Conservation (phyloP, 2,329 filamentous ascomycete species). For the Plectosphaerella sp. region DNA sequence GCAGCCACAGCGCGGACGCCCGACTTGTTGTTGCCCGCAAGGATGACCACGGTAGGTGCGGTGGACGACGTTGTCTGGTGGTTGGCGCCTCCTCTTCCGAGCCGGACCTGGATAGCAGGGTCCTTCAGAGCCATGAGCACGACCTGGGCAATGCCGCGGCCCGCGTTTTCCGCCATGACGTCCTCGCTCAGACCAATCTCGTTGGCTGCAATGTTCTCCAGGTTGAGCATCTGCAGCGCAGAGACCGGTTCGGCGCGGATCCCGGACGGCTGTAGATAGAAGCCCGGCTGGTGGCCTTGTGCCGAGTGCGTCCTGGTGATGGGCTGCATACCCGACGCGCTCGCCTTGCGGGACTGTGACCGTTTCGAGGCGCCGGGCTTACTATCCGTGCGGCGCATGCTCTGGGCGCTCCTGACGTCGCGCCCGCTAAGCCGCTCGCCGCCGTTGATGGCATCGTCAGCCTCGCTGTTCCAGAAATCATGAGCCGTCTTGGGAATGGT, state of each 20-base stretch:
- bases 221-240: constrained; percentile 81
- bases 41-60: constrained; percentile 55
- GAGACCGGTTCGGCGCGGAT: constrained; percentile 60
- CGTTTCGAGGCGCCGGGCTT: constrained; percentile 43
- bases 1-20: constrained; percentile 82
- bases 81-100: constrained; percentile 32
- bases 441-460: constrained; percentile 53
- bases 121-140: constrained; percentile 65
- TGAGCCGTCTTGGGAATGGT: constrained; percentile 33
- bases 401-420: constrained; percentile 46
- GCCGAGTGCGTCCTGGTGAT: constrained; percentile 45
- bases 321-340: constrained; percentile 34
- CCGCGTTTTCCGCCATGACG: constrained; percentile 88
- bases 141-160: constrained; percentile 81
- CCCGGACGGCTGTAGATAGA: constrained; percentile 51
- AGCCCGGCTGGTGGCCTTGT: constrained; percentile 32
- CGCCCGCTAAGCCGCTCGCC: constrained; percentile 43
- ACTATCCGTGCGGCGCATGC: constrained; percentile 46
- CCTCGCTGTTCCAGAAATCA: constrained; percentile 71
- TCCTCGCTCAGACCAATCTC: constrained; percentile 85
- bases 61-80: constrained; percentile 16
- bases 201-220: constrained; percentile 85
- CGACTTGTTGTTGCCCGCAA: constrained; percentile 94
- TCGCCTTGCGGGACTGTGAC: constrained; percentile 55
- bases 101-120: constrained; percentile 52